Evolutionary conservation across 1,284 basidiomycete species (phyloP).

Genomic region (Melampsora larici-populina): DNA sequence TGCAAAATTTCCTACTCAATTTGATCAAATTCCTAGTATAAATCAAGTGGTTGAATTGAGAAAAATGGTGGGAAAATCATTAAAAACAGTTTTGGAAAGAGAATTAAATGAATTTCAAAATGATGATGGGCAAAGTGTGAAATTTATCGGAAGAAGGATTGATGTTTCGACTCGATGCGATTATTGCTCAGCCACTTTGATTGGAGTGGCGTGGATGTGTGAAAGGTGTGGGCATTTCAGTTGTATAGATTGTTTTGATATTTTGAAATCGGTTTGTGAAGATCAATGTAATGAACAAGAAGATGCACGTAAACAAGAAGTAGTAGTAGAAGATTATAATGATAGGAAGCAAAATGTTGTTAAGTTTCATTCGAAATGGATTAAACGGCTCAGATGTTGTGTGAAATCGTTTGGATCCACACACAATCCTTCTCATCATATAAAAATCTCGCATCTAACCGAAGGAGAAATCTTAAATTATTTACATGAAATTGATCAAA

Average conservation of each 20-base stretch:
- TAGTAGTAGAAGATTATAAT: background rate
- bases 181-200: slow-evolving; percentile 38
- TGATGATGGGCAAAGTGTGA: background rate
- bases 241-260: slow-evolving; percentile 25
- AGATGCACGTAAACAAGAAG: too few species aligned
- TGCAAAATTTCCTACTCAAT: slow-evolving; percentile 15
- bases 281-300: too few species aligned
- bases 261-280: background rate
- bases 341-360: background rate
- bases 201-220: slow-evolving; percentile 33
- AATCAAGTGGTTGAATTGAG: slow-evolving; percentile 11
- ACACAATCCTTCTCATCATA: slow-evolving; percentile 1
- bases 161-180: slow-evolving; percentile 36
- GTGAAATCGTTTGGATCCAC: background rate
- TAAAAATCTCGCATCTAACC: slow-evolving; percentile 31
- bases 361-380: background rate
- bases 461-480: background rate
- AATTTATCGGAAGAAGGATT: slow-evolving; percentile 34
- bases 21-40: background rate
- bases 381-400: slow-evolving; percentile 13
- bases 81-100: slow-evolving; percentile 9
- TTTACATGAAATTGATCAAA: too few species aligned
- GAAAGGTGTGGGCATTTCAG: slow-evolving; percentile 22
- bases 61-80: background rate
- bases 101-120: slow-evolving; percentile 10